Evolutionary conservation across 2,329 filamentous ascomycete species (phyloP), one percentile per base, ranked within the genome.

Genomic region (Sporothrix schenckii): DNA sequence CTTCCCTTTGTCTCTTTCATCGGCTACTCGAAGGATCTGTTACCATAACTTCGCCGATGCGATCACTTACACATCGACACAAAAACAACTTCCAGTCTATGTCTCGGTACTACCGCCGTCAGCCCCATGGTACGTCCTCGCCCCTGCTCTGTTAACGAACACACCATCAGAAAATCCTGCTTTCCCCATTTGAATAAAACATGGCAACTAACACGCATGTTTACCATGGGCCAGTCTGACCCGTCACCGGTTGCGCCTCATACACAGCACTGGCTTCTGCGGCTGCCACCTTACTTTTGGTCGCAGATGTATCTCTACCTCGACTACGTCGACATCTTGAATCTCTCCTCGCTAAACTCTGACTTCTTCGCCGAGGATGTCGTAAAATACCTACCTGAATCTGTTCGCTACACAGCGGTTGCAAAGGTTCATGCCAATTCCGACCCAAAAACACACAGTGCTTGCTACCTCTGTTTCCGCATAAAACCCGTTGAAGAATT

Each of bases 401-500:
- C 24, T 2, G 69, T 72, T 4, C 69, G 73, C 0, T 61, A 71
- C 24, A 67, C 69, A 16, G 44, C 58, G 30, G 66, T 73, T 16
- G 68, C 67, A 3, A 49, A 27, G 21, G 27, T 53, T 7, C 71
- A 74, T 11, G 19, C 9, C 27, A 34, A 13, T 24, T 21, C 19
- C 27, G 60, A 49, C 14, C 14, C 50, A 6, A 60, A 50, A 14
- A 50, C 44, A 53, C 56, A 34, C 30, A 21, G n/a, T 16, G 73
- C 66, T 11, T 75, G 74, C 69, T 75, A 75, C 60, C 69, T 75
- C 14, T 75, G 74, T 58, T 75, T 72, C 47, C 72, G 72, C n/a
- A 73, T 75, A 41, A 71, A 71, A 27, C 16, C 47, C 39, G 24
- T 47, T 4, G 65, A 34, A 11, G 63, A 69, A 6, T 75, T 75